phyloP scores from a whole-genome alignment of 2,329 filamentous ascomycete genomes.

The Arthrobotrys megalospora region DNA sequence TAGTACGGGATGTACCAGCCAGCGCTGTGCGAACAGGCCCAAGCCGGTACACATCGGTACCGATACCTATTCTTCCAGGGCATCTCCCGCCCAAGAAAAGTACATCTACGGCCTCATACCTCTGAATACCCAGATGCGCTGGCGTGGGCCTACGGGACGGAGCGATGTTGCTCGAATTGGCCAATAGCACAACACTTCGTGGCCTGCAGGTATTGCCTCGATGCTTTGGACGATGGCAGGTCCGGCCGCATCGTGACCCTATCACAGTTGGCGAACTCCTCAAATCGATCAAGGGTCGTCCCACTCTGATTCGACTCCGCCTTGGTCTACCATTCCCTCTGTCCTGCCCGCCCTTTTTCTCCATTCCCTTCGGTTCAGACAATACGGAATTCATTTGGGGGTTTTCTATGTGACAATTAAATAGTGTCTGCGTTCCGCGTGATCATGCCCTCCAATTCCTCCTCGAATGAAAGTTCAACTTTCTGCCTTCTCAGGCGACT shows the following conservation, averaged over 20 bases:
- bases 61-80: background rate
- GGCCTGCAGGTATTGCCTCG: constrained; percentile 61
- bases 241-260: constrained; percentile 53
- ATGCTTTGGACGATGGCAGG: constrained; percentile 56
- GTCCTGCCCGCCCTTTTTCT: constrained; percentile 13
- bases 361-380: constrained; percentile 3
- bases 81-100: background rate
- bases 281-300: constrained; percentile 56
- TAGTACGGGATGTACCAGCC: background rate
- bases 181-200: constrained; percentile 61
- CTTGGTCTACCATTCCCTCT: constrained; percentile 41
- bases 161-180: constrained; percentile 58
- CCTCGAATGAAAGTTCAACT: constrained; percentile 60
- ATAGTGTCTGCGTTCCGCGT: constrained; percentile 61
- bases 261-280: constrained; percentile 55
- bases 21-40: constrained; percentile 5
- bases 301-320: constrained; percentile 61
- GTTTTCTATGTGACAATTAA: constrained; percentile 61
- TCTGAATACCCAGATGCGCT: constrained; percentile 46
- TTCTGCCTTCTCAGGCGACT: constrained; percentile 58
- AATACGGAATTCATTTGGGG: constrained; percentile 12
- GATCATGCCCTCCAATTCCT: constrained; percentile 55
- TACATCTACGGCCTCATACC: background rate
- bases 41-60: constrained; percentile 9
- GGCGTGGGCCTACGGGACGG: constrained; percentile 60